A percentile compares a stretch with the other conserved stretches of the same genome.
Evolutionary conservation across 495 filamentous ascomycete genomes (phyloP).

Genomic region (Podospora didyma): DNA sequence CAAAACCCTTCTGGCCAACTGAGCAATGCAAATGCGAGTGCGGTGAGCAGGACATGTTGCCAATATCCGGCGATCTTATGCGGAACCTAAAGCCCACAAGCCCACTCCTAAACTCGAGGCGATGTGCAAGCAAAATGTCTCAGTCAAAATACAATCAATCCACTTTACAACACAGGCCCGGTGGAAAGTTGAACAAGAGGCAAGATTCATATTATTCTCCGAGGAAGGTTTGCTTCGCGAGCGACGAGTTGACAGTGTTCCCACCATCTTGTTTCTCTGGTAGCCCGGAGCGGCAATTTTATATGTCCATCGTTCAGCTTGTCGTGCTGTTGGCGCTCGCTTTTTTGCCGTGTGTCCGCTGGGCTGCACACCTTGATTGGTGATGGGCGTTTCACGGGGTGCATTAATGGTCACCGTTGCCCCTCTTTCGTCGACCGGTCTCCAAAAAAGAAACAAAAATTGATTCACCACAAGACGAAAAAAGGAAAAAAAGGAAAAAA

Average conservation of each 20-base stretch:
- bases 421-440: too few relatives aligned
- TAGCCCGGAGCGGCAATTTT: not conserved
- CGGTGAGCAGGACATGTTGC: slow-evolving; percentile 8
- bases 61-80: slow-evolving; percentile 9
- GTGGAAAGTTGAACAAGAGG: too few relatives aligned
- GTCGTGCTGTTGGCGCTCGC: not conserved
- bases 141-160: not conserved
- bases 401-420: too few relatives aligned
- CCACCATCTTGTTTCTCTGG: not conserved
- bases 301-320: not conserved
- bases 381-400: too few relatives aligned
- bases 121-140: not conserved
- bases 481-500: not conserved
- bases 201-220: too few relatives aligned
- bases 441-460: too few relatives aligned
- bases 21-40: slow-evolving; percentile 1
- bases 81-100: not conserved
- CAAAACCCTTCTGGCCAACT: not conserved
- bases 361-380: not conserved
- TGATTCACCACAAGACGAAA: too few relatives aligned
- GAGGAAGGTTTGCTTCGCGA: not conserved
- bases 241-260: not conserved
- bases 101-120: not conserved
- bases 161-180: not conserved
- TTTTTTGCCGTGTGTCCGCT: not conserved